Percentiles rank a stretch among this genome's conserved stretches.
These are phyloP conservation scores for Puccinia hordei DNA, from an alignment of 1,284 basidiomycete genomes.

Conservation along the genomic window DNA sequence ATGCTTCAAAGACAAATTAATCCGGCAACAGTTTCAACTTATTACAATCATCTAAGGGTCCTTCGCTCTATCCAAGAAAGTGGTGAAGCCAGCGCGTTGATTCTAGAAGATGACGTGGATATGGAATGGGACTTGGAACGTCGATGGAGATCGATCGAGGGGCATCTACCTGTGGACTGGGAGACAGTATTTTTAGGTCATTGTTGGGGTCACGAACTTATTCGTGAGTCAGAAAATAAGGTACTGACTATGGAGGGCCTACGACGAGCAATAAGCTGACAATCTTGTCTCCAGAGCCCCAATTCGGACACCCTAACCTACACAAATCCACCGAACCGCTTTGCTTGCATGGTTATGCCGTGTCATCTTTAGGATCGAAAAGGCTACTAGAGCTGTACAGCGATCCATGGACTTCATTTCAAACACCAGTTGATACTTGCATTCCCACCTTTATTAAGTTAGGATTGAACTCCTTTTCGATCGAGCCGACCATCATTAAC, in stretches of 20 bases:
- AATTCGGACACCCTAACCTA: constrained; percentile 74
- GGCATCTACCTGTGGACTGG: constrained; percentile 68
- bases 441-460: constrained; percentile 68
- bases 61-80: constrained; percentile 61
- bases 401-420: constrained; percentile 58
- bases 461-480: constrained; percentile 56
- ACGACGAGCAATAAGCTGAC: constrained; percentile 55
- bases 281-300: constrained; percentile 66
- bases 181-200: constrained; percentile 74
- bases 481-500: constrained; percentile 59
- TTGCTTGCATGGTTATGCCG: constrained; percentile 58
- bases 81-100: constrained; percentile 62
- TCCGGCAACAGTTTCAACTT: constrained; percentile 69
- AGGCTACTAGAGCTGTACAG: constrained; percentile 54
- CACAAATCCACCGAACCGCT: constrained; percentile 61
- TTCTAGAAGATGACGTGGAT: constrained; percentile 78
- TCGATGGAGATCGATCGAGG: constrained; percentile 66
- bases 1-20: constrained; percentile 53
- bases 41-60: constrained; percentile 70
- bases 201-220: constrained; percentile 58
- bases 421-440: constrained; percentile 61
- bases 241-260: constrained; percentile 55
- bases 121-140: constrained; percentile 70
- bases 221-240: constrained; percentile 52
- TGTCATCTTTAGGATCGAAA: constrained; percentile 54